Evolutionary conservation across 176 grass and related monocot species (phyloP), one percentile per base, ranked within the genome.

Genomic region (Avena eriantha): DNA sequence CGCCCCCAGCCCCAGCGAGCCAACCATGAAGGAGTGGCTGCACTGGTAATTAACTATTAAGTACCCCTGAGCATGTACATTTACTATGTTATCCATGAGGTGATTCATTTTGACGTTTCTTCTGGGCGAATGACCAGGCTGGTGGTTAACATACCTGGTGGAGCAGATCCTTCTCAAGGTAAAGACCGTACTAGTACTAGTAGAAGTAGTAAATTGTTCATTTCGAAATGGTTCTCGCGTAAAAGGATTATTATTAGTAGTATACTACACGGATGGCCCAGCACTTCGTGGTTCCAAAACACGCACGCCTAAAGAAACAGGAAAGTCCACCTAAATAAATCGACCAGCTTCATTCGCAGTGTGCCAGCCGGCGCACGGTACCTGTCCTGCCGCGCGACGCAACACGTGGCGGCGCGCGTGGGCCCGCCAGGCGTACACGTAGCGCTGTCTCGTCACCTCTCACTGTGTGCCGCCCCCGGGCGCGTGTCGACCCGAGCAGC

Each of bases 71-170:
- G 17, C 31, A 80, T 74, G 1, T 35, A 10, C 45, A 67, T 68
- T 65, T 65, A 6, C 8, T 19, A n/a, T 64, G 8, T 69, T 21
- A 43, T 70, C 19, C 24, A 43, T 80, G 36, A 82, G 34, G 36
- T 85, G 47, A 87, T 24, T 47, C 31, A n/a, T 82, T 31, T 16
- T 13, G 22, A 41, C 59, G 63, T 23, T 56, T 36, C 10, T 45
- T 33, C 53, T 74, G 5, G 6, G 53, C 54, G 56, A 65, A 4
- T 48, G 18, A 61, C 4, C 41, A 93, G 95, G 95, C 58, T 95
- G 83, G 93, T 98, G 91, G 83, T 93, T 22, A 98, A 98, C 87
- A 89, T 98, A 73, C 91, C 89, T 22, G 93, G 95, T 88, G 89
- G 93, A 76, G 77, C 87, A 23, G 95, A 98, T 81, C 83, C 89